These are phyloP conservation scores for Cladochytrium replicatum DNA, from an alignment of 192 early-diverging fungal genomes.

Conservation along the genomic window DNA sequence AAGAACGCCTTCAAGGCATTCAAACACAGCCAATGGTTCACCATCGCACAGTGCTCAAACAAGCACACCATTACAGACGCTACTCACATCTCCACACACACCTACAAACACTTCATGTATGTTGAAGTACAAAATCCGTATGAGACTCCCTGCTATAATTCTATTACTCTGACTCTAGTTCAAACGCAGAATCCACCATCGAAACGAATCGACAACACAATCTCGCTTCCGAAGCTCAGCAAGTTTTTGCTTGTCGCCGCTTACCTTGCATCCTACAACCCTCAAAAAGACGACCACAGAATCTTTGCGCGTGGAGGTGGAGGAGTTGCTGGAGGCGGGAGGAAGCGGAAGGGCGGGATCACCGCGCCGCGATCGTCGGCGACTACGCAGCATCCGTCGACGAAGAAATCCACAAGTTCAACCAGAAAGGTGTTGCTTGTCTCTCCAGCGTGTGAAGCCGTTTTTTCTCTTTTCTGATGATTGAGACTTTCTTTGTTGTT, in stretches of 20 bases:
- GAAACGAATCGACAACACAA: too few relatives aligned
- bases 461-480: background rate
- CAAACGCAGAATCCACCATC: too few relatives aligned
- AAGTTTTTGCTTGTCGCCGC: slow-evolving; percentile 83
- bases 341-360: too few relatives aligned
- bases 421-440: too few relatives aligned
- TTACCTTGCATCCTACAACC: slow-evolving; percentile 92
- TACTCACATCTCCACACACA: slow-evolving; percentile 27
- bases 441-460: too few relatives aligned
- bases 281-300: slow-evolving; percentile 68
- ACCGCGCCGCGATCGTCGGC: too few relatives aligned
- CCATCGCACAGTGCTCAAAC: background rate
- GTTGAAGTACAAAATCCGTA: background rate
- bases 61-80: background rate
- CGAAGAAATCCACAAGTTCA: too few relatives aligned
- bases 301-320: slow-evolving; percentile 67
- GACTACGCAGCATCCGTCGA: too few relatives aligned
- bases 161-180: too few relatives aligned
- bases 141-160: slow-evolving; percentile 22
- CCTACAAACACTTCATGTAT: slow-evolving; percentile 16
- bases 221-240: slow-evolving; percentile 82
- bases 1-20: too few relatives aligned
- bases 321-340: too few relatives aligned
- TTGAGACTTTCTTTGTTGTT: background rate
- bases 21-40: too few relatives aligned